Evolutionary conservation across 768 basidiomycete species (phyloP).

Genomic region (Suillus subluteus): DNA sequence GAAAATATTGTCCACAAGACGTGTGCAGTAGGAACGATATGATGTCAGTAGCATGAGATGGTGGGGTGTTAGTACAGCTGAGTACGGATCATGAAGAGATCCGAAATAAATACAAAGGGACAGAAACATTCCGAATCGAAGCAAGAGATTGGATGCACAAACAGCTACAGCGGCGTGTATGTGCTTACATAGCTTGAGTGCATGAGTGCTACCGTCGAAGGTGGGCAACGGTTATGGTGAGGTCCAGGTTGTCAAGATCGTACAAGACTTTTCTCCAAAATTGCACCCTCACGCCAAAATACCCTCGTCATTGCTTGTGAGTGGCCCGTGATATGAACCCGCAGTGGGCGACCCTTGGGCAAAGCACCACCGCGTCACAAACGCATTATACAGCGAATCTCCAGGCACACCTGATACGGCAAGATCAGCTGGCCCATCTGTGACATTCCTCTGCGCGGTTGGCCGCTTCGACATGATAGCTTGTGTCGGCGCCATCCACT

Average conservation of each 20-base stretch:
- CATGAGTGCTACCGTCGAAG: not conserved
- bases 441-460: conserved; percentile 14
- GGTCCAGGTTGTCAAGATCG: not conserved
- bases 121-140: not conserved
- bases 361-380: conserved; percentile 73
- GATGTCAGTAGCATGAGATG: not conserved
- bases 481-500: conserved; percentile 22
- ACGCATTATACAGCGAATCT: conserved; percentile 55
- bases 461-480: conserved; percentile 6
- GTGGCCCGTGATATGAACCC: conserved; percentile 13
- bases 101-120: not conserved
- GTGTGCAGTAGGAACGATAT: not conserved
- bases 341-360: conserved; percentile 45
- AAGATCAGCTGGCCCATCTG: conserved; percentile 11
- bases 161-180: not conserved
- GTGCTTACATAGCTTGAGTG: not conserved
- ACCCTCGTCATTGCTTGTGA: not conserved
- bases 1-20: not conserved
- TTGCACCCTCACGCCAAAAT: conserved; percentile 24
- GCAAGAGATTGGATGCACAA: not conserved
- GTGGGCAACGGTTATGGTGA: not conserved
- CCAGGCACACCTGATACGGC: conserved; percentile 24
- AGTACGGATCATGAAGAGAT: not conserved
- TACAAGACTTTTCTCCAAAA: not conserved
- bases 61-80: conserved; percentile 5